Conservation (phyloP, 225 moss, liverwort and hornwort genomes). For the Antitrichia curtipendula region DNA sequence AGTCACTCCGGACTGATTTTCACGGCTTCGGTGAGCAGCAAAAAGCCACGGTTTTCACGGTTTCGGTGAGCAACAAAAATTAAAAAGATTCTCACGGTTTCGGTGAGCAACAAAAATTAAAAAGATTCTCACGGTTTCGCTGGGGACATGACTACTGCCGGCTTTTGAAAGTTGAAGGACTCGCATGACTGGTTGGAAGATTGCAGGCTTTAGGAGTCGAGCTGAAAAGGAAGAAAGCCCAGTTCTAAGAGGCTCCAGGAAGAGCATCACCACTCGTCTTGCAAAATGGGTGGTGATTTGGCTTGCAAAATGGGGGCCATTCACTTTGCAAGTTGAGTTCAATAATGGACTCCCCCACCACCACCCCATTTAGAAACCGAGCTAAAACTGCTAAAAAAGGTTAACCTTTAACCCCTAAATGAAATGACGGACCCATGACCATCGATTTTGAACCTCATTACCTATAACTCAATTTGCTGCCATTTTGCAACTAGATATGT, state of each 20-base stretch:
- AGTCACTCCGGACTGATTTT: neutral
- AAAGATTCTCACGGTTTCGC: neutral
- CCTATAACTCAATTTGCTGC: no score
- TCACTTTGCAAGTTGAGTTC: no score
- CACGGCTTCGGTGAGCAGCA: neutral
- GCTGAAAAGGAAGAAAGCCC: neutral
- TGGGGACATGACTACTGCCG: neutral
- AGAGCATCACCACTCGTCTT: no score
- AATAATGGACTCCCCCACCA: no score
- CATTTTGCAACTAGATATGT: no score
- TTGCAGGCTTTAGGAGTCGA: neutral
- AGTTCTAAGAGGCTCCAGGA: neutral
- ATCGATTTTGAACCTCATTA: no score
- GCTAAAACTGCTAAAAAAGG: no score
- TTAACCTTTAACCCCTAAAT: no score
- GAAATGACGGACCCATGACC: no score
- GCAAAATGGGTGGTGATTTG: no score
- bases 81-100: neutral
- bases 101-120: neutral
- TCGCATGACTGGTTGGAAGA: neutral
- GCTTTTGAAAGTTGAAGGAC: neutral
- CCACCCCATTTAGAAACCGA: no score
- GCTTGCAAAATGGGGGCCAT: no score
- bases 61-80: neutral
- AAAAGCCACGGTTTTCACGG: neutral